A percentile compares a stretch with the other conserved stretches of the same genome.
Evolutionary conservation across 1,139 yeast genomes (phyloP).

Genomic region (Pichia sp.): DNA sequence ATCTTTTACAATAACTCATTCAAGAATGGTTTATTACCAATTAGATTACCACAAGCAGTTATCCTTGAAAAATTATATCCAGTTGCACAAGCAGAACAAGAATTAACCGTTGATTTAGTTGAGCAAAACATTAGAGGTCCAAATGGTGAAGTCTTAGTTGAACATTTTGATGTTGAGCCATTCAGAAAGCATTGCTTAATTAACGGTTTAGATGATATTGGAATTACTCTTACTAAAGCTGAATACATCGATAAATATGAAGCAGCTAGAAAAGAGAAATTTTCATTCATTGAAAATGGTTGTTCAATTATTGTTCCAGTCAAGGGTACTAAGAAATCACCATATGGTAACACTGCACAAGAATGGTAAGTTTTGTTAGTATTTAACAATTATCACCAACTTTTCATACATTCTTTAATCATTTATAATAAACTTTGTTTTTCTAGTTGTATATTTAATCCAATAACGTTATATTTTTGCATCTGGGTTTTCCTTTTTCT

Average conservation of each 20-base stretch:
- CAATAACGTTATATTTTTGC: not conserved
- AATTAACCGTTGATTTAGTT: constrained; percentile 76
- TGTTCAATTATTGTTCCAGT: constrained; percentile 56
- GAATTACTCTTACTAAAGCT: constrained; percentile 88
- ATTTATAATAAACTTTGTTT: not conserved
- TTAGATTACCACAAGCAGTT: constrained; percentile 71
- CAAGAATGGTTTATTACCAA: constrained; percentile 91
- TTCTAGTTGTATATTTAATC: not conserved
- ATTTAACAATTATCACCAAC: not conserved
- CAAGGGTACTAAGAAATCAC: constrained; percentile 62
- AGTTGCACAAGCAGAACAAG: constrained; percentile 64
- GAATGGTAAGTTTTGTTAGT: constrained; percentile 50
- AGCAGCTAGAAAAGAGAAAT: constrained; percentile 62
- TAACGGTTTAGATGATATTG: constrained; percentile 95
- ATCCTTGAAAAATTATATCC: constrained; percentile 71
- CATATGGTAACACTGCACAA: constrained; percentile 64
- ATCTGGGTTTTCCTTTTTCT: not conserved
- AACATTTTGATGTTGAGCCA: constrained; percentile 76
- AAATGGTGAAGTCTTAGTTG: constrained; percentile 67
- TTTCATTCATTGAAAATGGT: constrained; percentile 90
- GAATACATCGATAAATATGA: constrained; percentile 68
- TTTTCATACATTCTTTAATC: not conserved
- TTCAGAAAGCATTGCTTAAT: constrained; percentile 93
- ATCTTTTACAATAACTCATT: constrained; percentile 94
- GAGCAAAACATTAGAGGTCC: constrained; percentile 73